A percentile compares a stretch with the other conserved stretches of the same genome.
phyloP scores from a whole-genome alignment of 2,329 filamentous ascomycete species.

The Claviceps purpurea region DNA sequence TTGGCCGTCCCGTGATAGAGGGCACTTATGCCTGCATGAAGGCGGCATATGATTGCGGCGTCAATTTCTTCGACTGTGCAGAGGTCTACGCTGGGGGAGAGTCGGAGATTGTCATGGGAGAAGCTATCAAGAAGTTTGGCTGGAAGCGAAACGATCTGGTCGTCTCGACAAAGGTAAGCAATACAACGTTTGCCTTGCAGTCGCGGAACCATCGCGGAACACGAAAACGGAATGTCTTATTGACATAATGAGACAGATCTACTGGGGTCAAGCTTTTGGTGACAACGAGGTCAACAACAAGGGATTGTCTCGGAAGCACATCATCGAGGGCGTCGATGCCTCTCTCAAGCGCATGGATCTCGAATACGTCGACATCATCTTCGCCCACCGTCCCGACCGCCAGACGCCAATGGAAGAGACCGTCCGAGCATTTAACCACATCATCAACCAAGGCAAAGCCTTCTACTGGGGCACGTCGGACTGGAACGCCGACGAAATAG shows the following conservation, averaged over 20 bases:
- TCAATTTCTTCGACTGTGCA: constrained; percentile 52
- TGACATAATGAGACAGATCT: constrained; percentile 31
- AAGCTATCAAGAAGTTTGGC: constrained; percentile 44
- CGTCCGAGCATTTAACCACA: constrained; percentile 56
- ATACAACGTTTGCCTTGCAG: too few relatives aligned
- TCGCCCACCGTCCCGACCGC: constrained; percentile 55
- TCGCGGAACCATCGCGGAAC: too few relatives aligned
- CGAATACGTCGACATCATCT: constrained; percentile 54
- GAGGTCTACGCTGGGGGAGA: constrained; percentile 45
- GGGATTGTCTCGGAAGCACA: constrained; percentile 55
- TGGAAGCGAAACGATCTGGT: constrained; percentile 50
- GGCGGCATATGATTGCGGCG: constrained; percentile 43
- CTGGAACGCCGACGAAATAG: constrained; percentile 54
- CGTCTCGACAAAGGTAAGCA: constrained; percentile 42
- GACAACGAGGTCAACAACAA: constrained; percentile 52
- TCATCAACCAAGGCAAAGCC: constrained; percentile 54
- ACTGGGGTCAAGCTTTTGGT: constrained; percentile 49
- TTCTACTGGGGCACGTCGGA: constrained; percentile 61
- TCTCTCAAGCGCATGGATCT: constrained; percentile 44
- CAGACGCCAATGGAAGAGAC: constrained; percentile 58
- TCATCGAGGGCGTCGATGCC: constrained; percentile 50
- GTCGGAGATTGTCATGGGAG: constrained; percentile 49
- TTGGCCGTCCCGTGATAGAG: constrained; percentile 10
- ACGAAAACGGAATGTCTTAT: neutral
- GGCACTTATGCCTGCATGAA: constrained; percentile 46